Evolutionary conservation across 2,329 filamentous ascomycete genomes (phyloP).

Genomic region (Phaeoacremonium minimum): DNA sequence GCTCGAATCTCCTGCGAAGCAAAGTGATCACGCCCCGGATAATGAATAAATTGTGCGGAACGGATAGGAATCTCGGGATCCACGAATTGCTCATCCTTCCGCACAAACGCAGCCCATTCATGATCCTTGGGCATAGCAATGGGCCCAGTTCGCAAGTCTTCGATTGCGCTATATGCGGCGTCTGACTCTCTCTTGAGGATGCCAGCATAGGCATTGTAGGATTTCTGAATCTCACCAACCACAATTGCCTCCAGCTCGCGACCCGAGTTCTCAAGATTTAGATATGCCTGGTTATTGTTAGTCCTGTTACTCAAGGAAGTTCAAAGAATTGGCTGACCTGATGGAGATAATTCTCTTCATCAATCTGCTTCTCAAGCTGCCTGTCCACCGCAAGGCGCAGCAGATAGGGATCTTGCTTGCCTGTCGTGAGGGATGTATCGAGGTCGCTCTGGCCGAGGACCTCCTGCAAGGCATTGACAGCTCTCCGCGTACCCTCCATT

Average conservation of each 20-base stretch:
- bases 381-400: conserved; percentile 81
- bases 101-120: conserved; percentile 84
- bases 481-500: conserved; percentile 77
- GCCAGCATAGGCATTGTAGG: conserved; percentile 88
- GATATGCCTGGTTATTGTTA: conserved; percentile 63
- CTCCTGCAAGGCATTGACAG: conserved; percentile 78
- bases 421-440: conserved; percentile 69
- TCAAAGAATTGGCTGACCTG: conserved; percentile 52
- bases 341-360: conserved; percentile 96
- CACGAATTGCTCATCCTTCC: conserved; percentile 78
- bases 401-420: conserved; percentile 90
- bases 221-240: conserved; percentile 95
- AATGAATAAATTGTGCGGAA: conserved; percentile 76
- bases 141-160: conserved; percentile 78
- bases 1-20: conserved; percentile 80
- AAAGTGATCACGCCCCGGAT: conserved; percentile 84
- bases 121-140: conserved; percentile 91
- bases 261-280: conserved; percentile 91
- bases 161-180: conserved; percentile 70
- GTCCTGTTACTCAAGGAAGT: neutral
- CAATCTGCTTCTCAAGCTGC: conserved; percentile 86
- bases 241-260: conserved; percentile 95
- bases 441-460: conserved; percentile 73
- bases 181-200: conserved; percentile 91
- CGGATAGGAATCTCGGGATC: conserved; percentile 78